Percentiles rank a stretch among this genome's conserved stretches.
Evolutionary conservation across 352 stramenopile genomes (phyloP).

Genomic region (Globisporangium splendens): DNA sequence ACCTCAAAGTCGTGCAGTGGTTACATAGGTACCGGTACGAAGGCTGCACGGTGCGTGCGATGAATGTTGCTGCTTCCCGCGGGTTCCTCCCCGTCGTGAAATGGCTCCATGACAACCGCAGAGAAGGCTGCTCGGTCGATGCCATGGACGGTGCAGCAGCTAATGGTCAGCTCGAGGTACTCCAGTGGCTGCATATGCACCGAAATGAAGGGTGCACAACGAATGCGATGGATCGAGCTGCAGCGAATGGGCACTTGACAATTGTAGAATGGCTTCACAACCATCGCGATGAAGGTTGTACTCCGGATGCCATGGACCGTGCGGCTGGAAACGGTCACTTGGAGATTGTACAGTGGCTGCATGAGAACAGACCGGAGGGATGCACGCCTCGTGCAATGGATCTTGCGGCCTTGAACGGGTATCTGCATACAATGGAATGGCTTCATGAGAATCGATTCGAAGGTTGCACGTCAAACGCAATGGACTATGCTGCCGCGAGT

Average conservation of each 20-base stretch:
- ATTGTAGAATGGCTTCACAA: constrained; percentile 5
- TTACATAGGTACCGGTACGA: background rate
- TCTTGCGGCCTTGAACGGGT: constrained; percentile 1
- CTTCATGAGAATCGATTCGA: constrained; percentile 9
- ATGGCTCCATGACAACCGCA: background rate
- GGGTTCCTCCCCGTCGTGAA: constrained; percentile 1
- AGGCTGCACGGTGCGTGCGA: too few species aligned
- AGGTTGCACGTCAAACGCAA: constrained; percentile 12
- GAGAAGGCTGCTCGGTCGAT: background rate
- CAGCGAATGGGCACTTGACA: background rate
- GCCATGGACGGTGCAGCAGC: constrained; percentile 3
- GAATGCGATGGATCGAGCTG: background rate
- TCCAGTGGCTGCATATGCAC: constrained; percentile 2
- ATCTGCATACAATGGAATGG: constrained; percentile 7
- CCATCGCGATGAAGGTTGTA: constrained; percentile 7
- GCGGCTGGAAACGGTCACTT: constrained; percentile 6
- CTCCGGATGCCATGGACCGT: constrained; percentile 7
- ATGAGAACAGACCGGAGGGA: constrained; percentile 5
- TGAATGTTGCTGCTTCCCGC: background rate
- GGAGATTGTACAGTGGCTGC: constrained; percentile 5
- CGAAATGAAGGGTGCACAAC: background rate
- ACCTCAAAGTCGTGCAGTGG: constrained; percentile 12
- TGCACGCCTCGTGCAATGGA: constrained; percentile 8
- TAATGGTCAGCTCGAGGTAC: background rate
- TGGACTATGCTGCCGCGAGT: background rate